These are phyloP conservation scores for Wickerhamiella brachini DNA, from an alignment of 805 yeast species.

Conservation along the genomic window DNA sequence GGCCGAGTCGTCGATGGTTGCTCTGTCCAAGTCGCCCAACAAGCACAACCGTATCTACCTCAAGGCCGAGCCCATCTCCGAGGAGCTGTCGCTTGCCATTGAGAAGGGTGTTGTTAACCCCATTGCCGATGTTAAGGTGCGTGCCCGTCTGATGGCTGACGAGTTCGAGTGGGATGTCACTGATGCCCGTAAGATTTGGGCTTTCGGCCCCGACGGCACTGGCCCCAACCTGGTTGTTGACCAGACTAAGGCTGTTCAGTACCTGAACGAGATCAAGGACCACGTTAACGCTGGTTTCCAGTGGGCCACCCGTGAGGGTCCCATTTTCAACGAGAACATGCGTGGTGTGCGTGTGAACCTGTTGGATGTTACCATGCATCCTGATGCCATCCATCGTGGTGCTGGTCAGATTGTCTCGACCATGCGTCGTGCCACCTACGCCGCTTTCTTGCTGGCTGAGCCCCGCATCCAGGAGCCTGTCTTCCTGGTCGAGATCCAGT, in stretches of 20 bases:
- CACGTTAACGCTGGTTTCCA: constrained; percentile 99
- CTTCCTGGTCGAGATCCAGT: constrained; percentile 97
- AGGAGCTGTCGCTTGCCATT: constrained; percentile 84
- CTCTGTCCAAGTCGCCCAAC: constrained; percentile 98
- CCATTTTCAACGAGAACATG: constrained; percentile 89
- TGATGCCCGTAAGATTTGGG: constrained; percentile 99
- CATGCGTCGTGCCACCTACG: constrained; percentile 99
- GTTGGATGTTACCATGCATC: constrained; percentile 97
- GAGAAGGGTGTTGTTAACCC: constrained; percentile 86
- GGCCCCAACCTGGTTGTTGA: constrained; percentile 98
- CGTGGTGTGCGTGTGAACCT: constrained; percentile 96
- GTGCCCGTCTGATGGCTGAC: constrained; percentile 98
- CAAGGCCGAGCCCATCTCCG: constrained; percentile 91
- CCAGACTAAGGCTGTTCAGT: constrained; percentile 99
- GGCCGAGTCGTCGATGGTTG: constrained; percentile 85
- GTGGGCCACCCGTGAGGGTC: constrained; percentile 99
- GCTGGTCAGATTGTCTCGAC: constrained; percentile 99
- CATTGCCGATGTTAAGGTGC: constrained; percentile 95
- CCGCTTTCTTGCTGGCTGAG: constrained; percentile 94
- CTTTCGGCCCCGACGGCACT: constrained; percentile 99
- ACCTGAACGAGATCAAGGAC: constrained; percentile 97
- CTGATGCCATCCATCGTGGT: constrained; percentile 99
- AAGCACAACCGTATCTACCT: constrained; percentile 99
- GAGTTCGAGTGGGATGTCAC: constrained; percentile 99
- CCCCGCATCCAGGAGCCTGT: constrained; percentile 99